Base-by-base conservation (phyloP, 805 yeast genomes). In the Suhomyces prunicola region DNA sequence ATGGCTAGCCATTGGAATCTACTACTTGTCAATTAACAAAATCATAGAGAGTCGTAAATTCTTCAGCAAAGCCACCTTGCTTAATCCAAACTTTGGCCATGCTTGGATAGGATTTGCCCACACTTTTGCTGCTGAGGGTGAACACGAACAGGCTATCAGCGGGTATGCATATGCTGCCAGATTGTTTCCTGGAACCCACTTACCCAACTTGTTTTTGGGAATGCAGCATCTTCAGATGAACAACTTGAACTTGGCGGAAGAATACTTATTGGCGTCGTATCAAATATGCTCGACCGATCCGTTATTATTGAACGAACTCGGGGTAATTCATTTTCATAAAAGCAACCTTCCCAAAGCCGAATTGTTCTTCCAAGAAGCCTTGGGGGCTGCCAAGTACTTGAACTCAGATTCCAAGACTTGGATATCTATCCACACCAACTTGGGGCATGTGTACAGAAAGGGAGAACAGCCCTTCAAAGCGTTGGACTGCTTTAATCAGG, bases 71-170 rank as follows among this genome's bases (percentile, higher is more conserved):
- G 92, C 97, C 0, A 90, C 97, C 1, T 77, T 91, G 59, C 69
- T 92, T 55, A 87, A 90, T 62, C 96, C 99, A 2, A 88, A 86
- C 59, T 91, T 89, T 72, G 96, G 94, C 0, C 93, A 89, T 50
- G 96, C 98, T 1, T 94, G 99, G 99, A 85, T 94, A 33, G 99
- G 97, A 2, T 94, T 94, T 73, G 98, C 98, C 1, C 98, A 93
- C 64, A 92, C 98, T 0, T 94, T 92, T 80, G 97, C 97, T 0
- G 86, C 89, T 2, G 99, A 94, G 67, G 96, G 97, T n/a, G 99
- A 94, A 69, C 97, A 94, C 67, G 99, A 94, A 67, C 98, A 94
- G 69, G 98, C 98, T 1, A 87, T 94, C 22, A 87, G 97, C 52
- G 98, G 98, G 0, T 94, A 92, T 69, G 92, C 98, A 1, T 92